Percentiles rank a stretch among this genome's conserved stretches.
Evolutionary conservation across 2,329 filamentous ascomycete species (phyloP).

Genomic region (Clonostachys sp.): DNA sequence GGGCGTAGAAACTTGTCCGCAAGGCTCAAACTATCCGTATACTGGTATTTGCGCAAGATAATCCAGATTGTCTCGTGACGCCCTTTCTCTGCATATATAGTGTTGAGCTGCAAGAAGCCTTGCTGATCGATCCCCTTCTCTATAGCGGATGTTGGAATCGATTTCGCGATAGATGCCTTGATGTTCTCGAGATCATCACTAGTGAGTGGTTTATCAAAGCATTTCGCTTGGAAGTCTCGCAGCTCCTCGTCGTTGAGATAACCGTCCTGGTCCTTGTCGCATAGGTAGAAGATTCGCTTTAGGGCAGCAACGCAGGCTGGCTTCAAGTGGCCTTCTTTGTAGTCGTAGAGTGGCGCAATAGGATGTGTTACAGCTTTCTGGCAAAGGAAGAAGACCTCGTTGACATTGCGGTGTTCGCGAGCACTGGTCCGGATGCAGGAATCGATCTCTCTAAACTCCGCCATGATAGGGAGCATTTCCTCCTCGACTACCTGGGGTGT

Average conservation of each 20-base stretch:
- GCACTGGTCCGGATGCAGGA: conserved; percentile 95
- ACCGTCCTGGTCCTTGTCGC: conserved; percentile 94
- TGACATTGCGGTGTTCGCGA: conserved; percentile 87
- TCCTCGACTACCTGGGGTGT: conserved; percentile 87
- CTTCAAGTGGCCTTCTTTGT: conserved; percentile 86
- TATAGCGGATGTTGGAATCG: conserved; percentile 56
- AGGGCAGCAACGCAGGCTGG: conserved; percentile 83
- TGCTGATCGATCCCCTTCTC: conserved; percentile 72
- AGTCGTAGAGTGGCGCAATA: conserved; percentile 93
- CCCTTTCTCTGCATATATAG: conserved; percentile 94
- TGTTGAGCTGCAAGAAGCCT: conserved; percentile 88
- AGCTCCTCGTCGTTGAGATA: conserved; percentile 88
- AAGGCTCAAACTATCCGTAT: conserved; percentile 89
- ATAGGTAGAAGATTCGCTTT: conserved; percentile 89
- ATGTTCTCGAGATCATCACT: conserved; percentile 84
- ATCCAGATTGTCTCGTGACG: conserved; percentile 98
- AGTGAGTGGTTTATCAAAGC: conserved; percentile 83
- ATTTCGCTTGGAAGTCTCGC: conserved; percentile 83
- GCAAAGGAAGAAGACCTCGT: conserved; percentile 95
- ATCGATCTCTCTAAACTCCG: conserved; percentile 97
- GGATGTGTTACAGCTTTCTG: conserved; percentile 98
- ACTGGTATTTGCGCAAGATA: conserved; percentile 89
- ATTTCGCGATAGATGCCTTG: conserved; percentile 77
- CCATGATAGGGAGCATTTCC: conserved; percentile 97
- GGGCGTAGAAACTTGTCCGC: conserved; percentile 90